A percentile compares a stretch with the other conserved stretches of the same genome.
Conservation (phyloP, 2,329 filamentous ascomycete genomes). For the Pestalotiopsis fici region DNA sequence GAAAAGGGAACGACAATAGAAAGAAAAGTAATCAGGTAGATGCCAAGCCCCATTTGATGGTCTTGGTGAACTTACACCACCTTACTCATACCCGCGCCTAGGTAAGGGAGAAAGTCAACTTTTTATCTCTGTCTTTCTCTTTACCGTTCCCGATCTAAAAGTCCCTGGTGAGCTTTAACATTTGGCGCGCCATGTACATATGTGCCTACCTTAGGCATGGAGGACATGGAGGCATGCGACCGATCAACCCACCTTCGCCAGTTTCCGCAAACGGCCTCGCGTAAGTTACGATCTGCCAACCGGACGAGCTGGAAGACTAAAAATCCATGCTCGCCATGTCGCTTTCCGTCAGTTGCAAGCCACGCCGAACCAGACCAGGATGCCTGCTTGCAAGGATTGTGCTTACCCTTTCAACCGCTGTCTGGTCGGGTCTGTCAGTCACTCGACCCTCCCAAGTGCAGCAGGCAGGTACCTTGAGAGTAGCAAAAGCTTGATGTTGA, state of each 20-base stretch:
- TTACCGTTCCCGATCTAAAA: background rate
- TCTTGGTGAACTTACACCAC: background rate
- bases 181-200: background rate
- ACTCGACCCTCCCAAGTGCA: background rate
- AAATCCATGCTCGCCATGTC: background rate
- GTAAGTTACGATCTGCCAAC: conserved; percentile 7
- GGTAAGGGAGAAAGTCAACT: background rate
- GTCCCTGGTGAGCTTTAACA: background rate
- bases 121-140: background rate
- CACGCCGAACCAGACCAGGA: background rate
- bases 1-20: too few species aligned
- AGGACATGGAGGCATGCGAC: background rate
- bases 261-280: conserved; percentile 1
- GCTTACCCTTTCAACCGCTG: background rate
- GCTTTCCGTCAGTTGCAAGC: background rate
- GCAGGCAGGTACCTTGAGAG: background rate
- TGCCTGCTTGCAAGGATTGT: background rate
- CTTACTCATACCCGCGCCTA: background rate
- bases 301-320: background rate
- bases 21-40: background rate
- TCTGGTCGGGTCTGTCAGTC: background rate
- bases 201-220: too few species aligned
- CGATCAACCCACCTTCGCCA: background rate
- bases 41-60: background rate
- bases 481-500: background rate